These are phyloP conservation scores for Fusarium chaquense DNA, from an alignment of 2,329 filamentous ascomycete species.

Conservation along the genomic window DNA sequence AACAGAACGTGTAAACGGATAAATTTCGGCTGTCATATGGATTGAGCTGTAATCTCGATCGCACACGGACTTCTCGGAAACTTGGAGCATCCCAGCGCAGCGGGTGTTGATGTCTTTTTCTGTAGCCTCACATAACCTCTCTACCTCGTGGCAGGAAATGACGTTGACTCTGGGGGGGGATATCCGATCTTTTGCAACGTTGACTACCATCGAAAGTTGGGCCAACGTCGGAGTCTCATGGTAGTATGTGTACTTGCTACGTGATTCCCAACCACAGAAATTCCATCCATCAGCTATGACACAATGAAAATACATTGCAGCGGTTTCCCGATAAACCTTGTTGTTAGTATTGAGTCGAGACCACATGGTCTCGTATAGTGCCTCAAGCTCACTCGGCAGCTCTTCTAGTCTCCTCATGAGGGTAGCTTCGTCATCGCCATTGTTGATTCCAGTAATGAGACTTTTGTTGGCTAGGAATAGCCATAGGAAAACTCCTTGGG, in stretches of 20 bases:
- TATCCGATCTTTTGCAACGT: rapidly evolving
- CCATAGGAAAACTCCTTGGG: constrained; percentile 2
- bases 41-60: too few relatives aligned
- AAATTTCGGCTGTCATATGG: rapidly evolving
- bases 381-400: background rate
- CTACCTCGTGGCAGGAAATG: rapidly evolving
- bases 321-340: background rate
- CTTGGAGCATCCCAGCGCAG: background rate
- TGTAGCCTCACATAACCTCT: rapidly evolving
- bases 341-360: background rate
- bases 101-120: background rate
- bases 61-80: rapidly evolving
- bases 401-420: rapidly evolving
- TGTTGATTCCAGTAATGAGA: rapidly evolving
- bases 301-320: background rate
- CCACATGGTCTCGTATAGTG: constrained; percentile 4
- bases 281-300: rapidly evolving
- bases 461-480: background rate
- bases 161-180: rapidly evolving
- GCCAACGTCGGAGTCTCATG: background rate
- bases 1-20: rapidly evolving
- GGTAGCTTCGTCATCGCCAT: rapidly evolving
- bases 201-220: background rate
- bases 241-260: too few relatives aligned
- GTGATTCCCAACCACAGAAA: too few relatives aligned